Base-by-base conservation (phyloP, 805 yeast species). In the Dipodascus albidus region DNA sequence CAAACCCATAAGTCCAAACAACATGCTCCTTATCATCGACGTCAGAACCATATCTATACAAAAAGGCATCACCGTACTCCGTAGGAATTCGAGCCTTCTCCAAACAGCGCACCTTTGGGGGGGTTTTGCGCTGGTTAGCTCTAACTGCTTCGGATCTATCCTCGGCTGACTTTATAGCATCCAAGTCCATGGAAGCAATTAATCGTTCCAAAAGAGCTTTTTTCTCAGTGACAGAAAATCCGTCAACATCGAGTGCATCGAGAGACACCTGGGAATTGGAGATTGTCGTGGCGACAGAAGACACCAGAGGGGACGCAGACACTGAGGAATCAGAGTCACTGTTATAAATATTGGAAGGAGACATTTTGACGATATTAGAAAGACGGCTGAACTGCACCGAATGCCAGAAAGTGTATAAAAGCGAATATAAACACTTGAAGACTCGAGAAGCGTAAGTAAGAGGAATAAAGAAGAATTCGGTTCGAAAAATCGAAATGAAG, bases 81-180 rank as follows among this genome's bases (percentile, higher is more conserved):
- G 44, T 38, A 19, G 44, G 44, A 14, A 38, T 38, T 38, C 44
- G 17, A 14, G 44, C 44, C 44, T 38, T 38, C 44, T 38, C 44
- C 6, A 38, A 19, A 17, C 44, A 38, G 17, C 44, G 17, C 44
- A 38, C 44, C 6, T 14, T 17, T 38, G 44, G 44, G 20, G 44
- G 44, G 44, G 9, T 14, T 14, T 38, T 11, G 44, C 44, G 44
- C 44, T 38, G 44, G 20, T 38, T 11, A 11, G 17, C 44, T 38
- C 44, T 38, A 19, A 38, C 20, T 11, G 44, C 44, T 38, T 38
- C 44, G 44, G 44, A 38, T 14, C n/a, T 38, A 14, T 38, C 44
- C 44, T 38, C 44, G 44, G 44, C 44, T 38, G 9, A 3, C n/a
- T 38, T 14, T 14, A 38, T 38, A 14, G 44, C 44, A 4, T 38